A percentile compares a stretch with the other conserved stretches of the same genome.
Evolutionary conservation across 345 rosid genomes (phyloP).

Genomic region (Angophora floribunda): DNA sequence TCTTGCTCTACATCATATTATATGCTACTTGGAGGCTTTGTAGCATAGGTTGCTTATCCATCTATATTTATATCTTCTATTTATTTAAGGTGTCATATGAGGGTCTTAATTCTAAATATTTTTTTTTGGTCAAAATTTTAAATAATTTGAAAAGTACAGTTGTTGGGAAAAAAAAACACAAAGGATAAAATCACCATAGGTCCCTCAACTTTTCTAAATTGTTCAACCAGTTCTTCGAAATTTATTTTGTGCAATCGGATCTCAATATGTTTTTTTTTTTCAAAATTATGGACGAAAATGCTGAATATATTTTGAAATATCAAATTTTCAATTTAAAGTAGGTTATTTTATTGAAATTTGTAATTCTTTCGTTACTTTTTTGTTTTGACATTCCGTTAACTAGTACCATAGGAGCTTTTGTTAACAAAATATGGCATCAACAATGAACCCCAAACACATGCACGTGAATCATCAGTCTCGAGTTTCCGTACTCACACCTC

Average conservation of each 20-base stretch:
- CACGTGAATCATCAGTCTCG: background rate
- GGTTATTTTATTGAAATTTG: background rate
- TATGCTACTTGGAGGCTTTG: background rate
- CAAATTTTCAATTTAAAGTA: rapidly evolving
- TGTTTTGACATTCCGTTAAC: background rate
- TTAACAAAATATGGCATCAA: background rate
- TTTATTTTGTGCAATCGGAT: rapidly evolving
- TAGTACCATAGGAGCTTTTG: rapidly evolving
- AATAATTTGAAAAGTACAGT: background rate
- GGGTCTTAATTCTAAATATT: background rate
- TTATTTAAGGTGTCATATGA: background rate
- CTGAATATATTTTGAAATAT: background rate
- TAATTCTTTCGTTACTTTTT: background rate
- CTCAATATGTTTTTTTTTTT: rapidly evolving
- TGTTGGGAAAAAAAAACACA: rapidly evolving
- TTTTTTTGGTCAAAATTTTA: no score
- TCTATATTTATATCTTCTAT: background rate
- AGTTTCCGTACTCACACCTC: background rate
- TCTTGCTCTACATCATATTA: background rate
- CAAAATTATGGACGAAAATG: rapidly evolving
- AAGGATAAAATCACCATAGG: rapidly evolving
- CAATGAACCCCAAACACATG: background rate
- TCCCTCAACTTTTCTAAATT: background rate
- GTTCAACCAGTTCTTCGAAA: rapidly evolving
- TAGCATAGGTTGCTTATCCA: background rate